Conservation (phyloP, 1,284 basidiomycete species). For the Porogramme epimiltina region DNA sequence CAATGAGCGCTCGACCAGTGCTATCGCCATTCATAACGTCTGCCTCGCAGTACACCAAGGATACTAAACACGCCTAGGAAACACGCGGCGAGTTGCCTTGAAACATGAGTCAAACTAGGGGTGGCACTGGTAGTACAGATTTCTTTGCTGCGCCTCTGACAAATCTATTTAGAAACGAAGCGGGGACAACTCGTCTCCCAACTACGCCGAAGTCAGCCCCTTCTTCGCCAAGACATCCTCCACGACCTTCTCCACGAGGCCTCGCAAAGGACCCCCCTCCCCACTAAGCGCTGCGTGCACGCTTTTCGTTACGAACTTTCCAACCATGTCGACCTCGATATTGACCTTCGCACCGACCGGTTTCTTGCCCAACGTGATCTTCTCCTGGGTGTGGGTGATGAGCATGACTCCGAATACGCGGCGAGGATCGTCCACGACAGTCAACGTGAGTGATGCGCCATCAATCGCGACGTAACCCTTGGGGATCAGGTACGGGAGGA, state of each 20-base stretch:
- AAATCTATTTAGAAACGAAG: too few species aligned
- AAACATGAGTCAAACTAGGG: too few species aligned
- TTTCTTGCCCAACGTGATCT: constrained; percentile 84
- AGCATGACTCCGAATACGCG: constrained; percentile 92
- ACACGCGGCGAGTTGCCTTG: too few species aligned
- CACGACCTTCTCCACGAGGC: constrained; percentile 72
- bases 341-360: constrained; percentile 83
- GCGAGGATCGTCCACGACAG: constrained; percentile 72
- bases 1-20: too few species aligned
- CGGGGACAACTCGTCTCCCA: too few species aligned
- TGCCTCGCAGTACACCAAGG: too few species aligned
- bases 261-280: constrained; percentile 51
- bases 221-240: constrained; percentile 65
- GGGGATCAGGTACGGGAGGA: constrained; percentile 87
- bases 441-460: constrained; percentile 92
- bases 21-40: too few species aligned
- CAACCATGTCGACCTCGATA: constrained; percentile 93
- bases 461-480: constrained; percentile 98
- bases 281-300: constrained; percentile 71
- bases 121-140: too few species aligned
- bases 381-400: constrained; percentile 91
- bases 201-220: constrained; percentile 23
- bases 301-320: constrained; percentile 85
- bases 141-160: too few species aligned
- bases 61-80: too few species aligned